Conservation (phyloP, 352 stramenopile genomes). For the Phytophthora crassamura region DNA sequence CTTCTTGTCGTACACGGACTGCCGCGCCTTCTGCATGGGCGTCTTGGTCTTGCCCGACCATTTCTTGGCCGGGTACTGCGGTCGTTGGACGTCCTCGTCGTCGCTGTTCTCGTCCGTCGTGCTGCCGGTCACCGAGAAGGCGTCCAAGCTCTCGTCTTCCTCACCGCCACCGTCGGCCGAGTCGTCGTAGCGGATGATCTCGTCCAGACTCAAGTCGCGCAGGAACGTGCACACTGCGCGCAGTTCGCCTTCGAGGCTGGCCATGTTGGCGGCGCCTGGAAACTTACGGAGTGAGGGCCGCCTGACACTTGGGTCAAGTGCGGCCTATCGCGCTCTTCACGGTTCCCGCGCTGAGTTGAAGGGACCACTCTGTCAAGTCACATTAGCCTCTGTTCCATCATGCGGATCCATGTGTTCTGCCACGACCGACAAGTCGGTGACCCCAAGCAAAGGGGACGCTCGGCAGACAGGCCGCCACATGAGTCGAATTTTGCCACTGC, state of each 20-base stretch:
- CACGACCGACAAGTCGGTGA: too few species aligned
- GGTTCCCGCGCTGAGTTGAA: too few species aligned
- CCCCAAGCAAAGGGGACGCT: too few species aligned
- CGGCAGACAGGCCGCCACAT: too few species aligned
- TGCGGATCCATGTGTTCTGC: too few species aligned
- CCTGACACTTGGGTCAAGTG: too few species aligned
- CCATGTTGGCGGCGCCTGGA: conserved; percentile 19
- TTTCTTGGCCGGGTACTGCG: not conserved
- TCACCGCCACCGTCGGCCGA: conserved; percentile 1
- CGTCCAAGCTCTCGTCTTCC: conserved; percentile 1
- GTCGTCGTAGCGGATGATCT: conserved; percentile 30
- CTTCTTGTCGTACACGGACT: conserved; percentile 34
- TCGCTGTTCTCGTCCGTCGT: conserved; percentile 33
- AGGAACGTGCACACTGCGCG: conserved; percentile 36
- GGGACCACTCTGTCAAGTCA: too few species aligned
- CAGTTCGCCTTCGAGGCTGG: conserved; percentile 23
- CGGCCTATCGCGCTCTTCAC: not conserved
- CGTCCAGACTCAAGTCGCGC: conserved; percentile 34
- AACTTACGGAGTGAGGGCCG: conserved; percentile 29
- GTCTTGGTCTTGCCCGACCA: conserved; percentile 11
- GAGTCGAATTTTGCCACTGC: too few species aligned
- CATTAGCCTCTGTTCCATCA: too few species aligned
- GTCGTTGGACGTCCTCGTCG: conserved; percentile 11
- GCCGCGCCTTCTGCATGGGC: conserved; percentile 13
- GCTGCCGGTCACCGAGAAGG: conserved; percentile 10